These are phyloP conservation scores for Russula vinacea DNA, from an alignment of 768 basidiomycete species.

Conservation along the genomic window DNA sequence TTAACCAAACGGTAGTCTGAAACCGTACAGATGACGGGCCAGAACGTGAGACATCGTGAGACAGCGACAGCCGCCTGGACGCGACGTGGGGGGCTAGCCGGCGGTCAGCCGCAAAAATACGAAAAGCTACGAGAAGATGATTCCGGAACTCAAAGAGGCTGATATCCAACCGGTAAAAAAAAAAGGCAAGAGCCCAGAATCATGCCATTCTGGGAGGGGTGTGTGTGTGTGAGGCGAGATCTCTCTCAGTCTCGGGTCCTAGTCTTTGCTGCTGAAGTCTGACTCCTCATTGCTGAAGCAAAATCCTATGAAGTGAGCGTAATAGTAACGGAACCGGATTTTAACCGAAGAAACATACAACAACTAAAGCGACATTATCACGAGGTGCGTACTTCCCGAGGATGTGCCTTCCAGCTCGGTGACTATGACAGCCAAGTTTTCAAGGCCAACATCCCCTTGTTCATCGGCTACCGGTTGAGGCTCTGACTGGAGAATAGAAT, in stretches of 20 bases:
- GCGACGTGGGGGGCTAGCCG: background rate
- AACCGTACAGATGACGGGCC: background rate
- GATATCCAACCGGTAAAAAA: conserved; percentile 10
- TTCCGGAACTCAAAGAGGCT: conserved; percentile 10
- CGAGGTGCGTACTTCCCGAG: conserved; percentile 4
- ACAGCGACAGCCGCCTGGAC: conserved; percentile 7
- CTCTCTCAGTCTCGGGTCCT: background rate
- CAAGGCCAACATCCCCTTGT: background rate
- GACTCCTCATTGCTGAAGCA: conserved; percentile 17
- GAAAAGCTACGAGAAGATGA: conserved; percentile 6
- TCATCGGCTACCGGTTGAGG: background rate
- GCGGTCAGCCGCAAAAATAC: conserved; percentile 11
- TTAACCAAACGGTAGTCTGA: conserved; percentile 16
- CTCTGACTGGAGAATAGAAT: conserved; percentile 1
- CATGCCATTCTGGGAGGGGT: background rate
- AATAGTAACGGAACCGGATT: conserved; percentile 7
- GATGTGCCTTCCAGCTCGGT: conserved; percentile 11
- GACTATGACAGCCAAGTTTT: conserved; percentile 20
- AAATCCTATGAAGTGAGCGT: conserved; percentile 1
- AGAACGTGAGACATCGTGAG: conserved; percentile 7
- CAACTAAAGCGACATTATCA: background rate
- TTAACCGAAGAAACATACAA: conserved; percentile 16
- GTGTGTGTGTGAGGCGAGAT: background rate
- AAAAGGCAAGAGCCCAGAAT: background rate
- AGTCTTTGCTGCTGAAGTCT: background rate